phyloP scores from a whole-genome alignment of 2,329 filamentous ascomycete genomes.

The Fusarium cyanostomum region DNA sequence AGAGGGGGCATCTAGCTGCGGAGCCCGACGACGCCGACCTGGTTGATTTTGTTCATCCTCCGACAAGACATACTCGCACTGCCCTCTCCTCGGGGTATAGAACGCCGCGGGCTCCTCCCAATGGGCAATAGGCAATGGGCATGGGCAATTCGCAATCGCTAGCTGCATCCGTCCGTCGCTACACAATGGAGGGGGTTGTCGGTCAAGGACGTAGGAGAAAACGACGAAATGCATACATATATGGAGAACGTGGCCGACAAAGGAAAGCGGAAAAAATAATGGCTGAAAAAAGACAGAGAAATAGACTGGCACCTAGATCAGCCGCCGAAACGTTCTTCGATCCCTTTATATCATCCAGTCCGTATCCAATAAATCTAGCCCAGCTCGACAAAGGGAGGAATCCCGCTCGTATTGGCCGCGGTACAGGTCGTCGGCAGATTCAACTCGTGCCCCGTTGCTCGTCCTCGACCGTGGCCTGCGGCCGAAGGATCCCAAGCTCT shows the following conservation, averaged over 20 bases:
- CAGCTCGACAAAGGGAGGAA: conserved; percentile 37
- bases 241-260: conserved; percentile 36
- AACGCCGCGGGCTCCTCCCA: conserved; percentile 31
- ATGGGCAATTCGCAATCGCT: conserved; percentile 27
- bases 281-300: conserved; percentile 30
- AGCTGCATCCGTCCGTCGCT: conserved; percentile 24
- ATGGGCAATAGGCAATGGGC: conserved; percentile 25
- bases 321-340: conserved; percentile 28
- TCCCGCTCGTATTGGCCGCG: conserved; percentile 18
- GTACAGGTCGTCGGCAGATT: conserved; percentile 11
- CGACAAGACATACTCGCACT: conserved; percentile 24
- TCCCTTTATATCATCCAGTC: conserved; percentile 27
- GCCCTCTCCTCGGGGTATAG: conserved; percentile 30
- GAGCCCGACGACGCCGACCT: conserved; percentile 22
- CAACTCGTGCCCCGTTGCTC: conserved; percentile 23
- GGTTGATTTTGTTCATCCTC: conserved; percentile 21
- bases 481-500: conserved; percentile 35
- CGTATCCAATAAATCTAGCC: conserved; percentile 35
- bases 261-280: conserved; percentile 27
- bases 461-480: conserved; percentile 32
- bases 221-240: conserved; percentile 29
- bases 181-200: conserved; percentile 19
- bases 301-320: conserved; percentile 30
- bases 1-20: conserved; percentile 19
- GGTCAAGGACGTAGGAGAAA: conserved; percentile 24